Evolutionary conservation across 768 basidiomycete species (phyloP).

Genomic region (Cubamyces sp.): DNA sequence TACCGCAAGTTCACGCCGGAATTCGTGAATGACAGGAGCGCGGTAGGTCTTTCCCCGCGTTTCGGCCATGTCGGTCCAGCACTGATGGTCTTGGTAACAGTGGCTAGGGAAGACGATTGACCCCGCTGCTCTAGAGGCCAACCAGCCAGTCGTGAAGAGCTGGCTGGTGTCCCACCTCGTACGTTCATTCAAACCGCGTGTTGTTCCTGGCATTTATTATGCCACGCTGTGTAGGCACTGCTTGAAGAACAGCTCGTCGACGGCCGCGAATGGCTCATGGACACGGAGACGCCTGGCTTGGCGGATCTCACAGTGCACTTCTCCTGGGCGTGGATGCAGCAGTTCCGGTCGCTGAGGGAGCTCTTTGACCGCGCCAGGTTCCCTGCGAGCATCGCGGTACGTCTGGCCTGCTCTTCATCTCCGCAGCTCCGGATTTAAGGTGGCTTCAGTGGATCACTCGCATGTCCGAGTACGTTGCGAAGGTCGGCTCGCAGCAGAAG

Average conservation of each 20-base stretch:
- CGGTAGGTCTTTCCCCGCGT: conserved; percentile 37
- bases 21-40: conserved; percentile 54
- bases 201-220: neutral
- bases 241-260: conserved; percentile 52
- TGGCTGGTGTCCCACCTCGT: conserved; percentile 54
- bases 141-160: conserved; percentile 40
- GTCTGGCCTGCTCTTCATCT: conserved; percentile 13
- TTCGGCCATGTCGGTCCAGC: neutral
- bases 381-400: conserved; percentile 47
- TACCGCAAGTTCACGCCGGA: conserved; percentile 50
- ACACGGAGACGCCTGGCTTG: conserved; percentile 54
- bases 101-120: conserved; percentile 24
- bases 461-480: conserved; percentile 39
- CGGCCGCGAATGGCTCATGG: conserved; percentile 59
- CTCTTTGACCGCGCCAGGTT: conserved; percentile 44
- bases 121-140: conserved; percentile 33
- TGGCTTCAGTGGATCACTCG: conserved; percentile 51
- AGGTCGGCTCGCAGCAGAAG: conserved; percentile 32
- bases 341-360: conserved; percentile 36
- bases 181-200: conserved; percentile 16
- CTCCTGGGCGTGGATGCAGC: conserved; percentile 47
- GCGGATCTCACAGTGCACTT: conserved; percentile 59
- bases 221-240: conserved; percentile 32
- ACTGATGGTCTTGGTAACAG: conserved; percentile 8
- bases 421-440: neutral